Evolutionary conservation across 352 stramenopile genomes (phyloP), one percentile per base, ranked within the genome.

Genomic region (Phytophthora chlamydospora): DNA sequence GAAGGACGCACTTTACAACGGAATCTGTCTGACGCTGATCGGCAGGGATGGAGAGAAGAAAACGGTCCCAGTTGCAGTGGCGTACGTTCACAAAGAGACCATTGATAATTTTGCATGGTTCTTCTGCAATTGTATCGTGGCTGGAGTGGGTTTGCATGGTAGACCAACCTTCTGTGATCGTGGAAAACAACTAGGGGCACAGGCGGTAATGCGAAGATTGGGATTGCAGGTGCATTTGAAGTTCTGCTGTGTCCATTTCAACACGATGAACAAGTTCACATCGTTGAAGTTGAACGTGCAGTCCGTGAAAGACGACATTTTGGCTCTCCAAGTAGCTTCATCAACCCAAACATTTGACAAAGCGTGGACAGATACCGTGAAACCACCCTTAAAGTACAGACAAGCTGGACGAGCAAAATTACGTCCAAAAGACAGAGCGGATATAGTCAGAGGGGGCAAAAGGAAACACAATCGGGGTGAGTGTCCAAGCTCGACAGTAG

Each of bases 161-260:
- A 4, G 27, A 8, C 55, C 36, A 3, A 50, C 29, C 1, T 54
- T 65, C 31, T 45, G 35, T 16, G 55, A 56, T 4, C n/a, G 24
- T 8, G 43, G 42, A 8, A 61, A 61, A 16, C 53, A 47, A 12
- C 27, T 53, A 24, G n/a, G 14, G 0, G 53, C 24, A 2, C 44
- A 55, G 13, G 13, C 24, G 6, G 13, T 42, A 1, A 6, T 55
- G 10, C 24, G 14, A 0, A 0, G 19, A 13, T 3, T 42, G 10
- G 54, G 54, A 11, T 16, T 62, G 10, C 19, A 31, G 16, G 27
- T 62, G 3, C 34, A 55, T 4, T 5, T 62, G 3, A 64, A 42
- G 31, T 52, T 64, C 19, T 64, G 38, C n/a, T 32, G 13, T 2
- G n/a, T 58, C 1, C 46, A 64, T 16, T 65, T 65, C n/a, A 65